Evolutionary conservation across 1,284 basidiomycete genomes (phyloP).

Genomic region (Fomitiporia mediterranea): DNA sequence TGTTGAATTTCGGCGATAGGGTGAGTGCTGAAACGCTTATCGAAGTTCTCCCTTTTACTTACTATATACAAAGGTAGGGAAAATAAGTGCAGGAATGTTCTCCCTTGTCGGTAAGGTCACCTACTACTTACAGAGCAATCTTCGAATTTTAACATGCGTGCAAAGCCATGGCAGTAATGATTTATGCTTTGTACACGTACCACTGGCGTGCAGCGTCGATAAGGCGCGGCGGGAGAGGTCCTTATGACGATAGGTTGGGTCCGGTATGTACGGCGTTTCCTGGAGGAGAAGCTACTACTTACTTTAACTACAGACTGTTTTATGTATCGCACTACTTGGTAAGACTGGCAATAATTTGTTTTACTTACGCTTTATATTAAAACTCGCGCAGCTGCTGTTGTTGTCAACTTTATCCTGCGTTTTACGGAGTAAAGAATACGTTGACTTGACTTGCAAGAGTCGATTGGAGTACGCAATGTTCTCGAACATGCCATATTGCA

Average conservation of each 20-base stretch:
- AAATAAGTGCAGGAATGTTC: constrained; percentile 91
- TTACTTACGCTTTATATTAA: constrained; percentile 5
- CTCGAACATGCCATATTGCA: no score
- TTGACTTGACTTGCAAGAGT: no score
- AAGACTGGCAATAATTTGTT: constrained; percentile 28
- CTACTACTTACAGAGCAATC: neutral
- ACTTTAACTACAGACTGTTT: constrained; percentile 58
- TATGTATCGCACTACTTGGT: constrained; percentile 85
- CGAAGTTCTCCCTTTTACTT: constrained; percentile 8
- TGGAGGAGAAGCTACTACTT: constrained; percentile 13
- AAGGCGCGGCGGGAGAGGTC: constrained; percentile 85
- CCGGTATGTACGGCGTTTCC: constrained; percentile 45
- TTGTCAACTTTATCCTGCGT: constrained; percentile 85
- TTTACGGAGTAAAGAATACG: constrained; percentile 43
- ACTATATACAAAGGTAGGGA: constrained; percentile 60
- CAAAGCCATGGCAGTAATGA: constrained; percentile 92
- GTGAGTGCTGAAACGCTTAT: constrained; percentile 35
- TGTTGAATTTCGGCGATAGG: constrained; percentile 95
- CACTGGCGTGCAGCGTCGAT: constrained; percentile 97
- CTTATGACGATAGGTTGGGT: constrained; percentile 95
- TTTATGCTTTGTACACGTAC: constrained; percentile 92
- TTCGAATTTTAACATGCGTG: neutral
- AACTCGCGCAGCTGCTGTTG: constrained; percentile 86
- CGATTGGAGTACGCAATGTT: no score
- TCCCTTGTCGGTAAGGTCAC: constrained; percentile 74